Base-by-base conservation (phyloP, 1,284 basidiomycete species). In the Marasmius sp. region DNA sequence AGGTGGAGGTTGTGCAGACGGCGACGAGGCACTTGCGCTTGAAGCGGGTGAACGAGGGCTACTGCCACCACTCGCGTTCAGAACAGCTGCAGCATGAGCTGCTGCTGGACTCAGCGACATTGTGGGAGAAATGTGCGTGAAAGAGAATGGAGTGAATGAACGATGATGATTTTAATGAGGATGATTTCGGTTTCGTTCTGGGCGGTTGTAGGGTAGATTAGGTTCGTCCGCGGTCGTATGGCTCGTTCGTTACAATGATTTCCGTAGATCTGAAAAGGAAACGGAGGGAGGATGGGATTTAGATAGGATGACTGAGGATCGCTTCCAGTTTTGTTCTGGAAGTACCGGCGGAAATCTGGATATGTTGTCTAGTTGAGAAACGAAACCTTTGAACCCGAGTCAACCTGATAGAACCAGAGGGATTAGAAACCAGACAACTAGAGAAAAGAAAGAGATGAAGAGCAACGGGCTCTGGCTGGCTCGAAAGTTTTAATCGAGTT, bases 121-220 rank as follows among this genome's bases (percentile, higher is more conserved):
- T 52, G 59, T n/a, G 33, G 51, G 39, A 39, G 53, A 60, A 48
- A 54, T 49, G 58, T 59, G 58, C 59, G 52, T 51, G 22, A 47
- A 58, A 63, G 67, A 49, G 65, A 61, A 56, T 70, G 68, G 50
- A 68, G 57, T 49, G 72, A 70, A 51, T 66, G 67, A 56, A 71
- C 71, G 57, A 74, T 76, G 27, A 38, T n/a, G 33, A 36, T 37
- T 39, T 33, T 54, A 45, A 33, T n/a, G 33, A 12, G 12, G 52
- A 37, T 18, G 43, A 56, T 39, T 48, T 11, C 39, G 36, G 49
- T 8, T 52, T 18, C 27, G 58, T 41, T 18, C 57, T 58, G 22
- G 58, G 34, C 27, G 59, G 43, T 36, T 57, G 53, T 48, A 56
- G 63, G 18, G 63, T 59, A 27, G 60, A 54, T 43, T 58, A 59